phyloP scores from a whole-genome alignment of 495 filamentous ascomycete genomes.

The Penicillium nucicola region DNA sequence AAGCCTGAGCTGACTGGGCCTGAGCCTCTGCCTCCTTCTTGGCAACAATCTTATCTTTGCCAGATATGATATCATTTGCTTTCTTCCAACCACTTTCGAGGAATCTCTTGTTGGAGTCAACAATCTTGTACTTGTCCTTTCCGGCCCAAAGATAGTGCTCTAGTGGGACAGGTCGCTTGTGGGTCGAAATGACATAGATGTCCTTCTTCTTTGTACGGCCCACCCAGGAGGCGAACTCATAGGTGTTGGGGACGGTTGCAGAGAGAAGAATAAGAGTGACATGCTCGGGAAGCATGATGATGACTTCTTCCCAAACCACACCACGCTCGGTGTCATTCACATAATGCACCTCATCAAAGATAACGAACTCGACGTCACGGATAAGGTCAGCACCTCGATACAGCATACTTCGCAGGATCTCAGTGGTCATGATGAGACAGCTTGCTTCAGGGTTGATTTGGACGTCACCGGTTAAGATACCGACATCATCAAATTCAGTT shows the following conservation, averaged over 20 bases:
- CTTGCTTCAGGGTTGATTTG: conserved; percentile 98
- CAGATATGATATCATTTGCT: conserved; percentile 77
- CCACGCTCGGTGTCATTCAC: conserved; percentile 97
- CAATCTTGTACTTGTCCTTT: conserved; percentile 91
- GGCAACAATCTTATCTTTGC: conserved; percentile 73
- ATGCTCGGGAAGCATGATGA: conserved; percentile 98
- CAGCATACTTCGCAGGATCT: conserved; percentile 97
- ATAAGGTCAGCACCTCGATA: conserved; percentile 96
- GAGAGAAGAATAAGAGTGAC: conserved; percentile 93
- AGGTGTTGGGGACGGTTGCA: conserved; percentile 93
- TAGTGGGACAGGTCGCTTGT: conserved; percentile 89
- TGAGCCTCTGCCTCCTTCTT: conserved; percentile 48
- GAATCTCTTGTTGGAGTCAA: conserved; percentile 87
- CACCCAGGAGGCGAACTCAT: conserved; percentile 98
- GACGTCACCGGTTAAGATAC: conserved; percentile 95
- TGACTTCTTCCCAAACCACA: conserved; percentile 99
- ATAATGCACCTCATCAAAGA: conserved; percentile 99
- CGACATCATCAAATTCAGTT: conserved; percentile 85
- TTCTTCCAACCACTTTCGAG: conserved; percentile 91
- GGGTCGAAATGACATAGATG: conserved; percentile 97
- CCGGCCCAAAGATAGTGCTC: conserved; percentile 96
- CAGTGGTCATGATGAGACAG: conserved; percentile 98
- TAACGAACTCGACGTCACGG: conserved; percentile 96
- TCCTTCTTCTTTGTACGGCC: conserved; percentile 97
- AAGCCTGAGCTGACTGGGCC: conserved; percentile 33